phyloP scores from a whole-genome alignment of 768 basidiomycete species.

The Boletus vermiculosoides region DNA sequence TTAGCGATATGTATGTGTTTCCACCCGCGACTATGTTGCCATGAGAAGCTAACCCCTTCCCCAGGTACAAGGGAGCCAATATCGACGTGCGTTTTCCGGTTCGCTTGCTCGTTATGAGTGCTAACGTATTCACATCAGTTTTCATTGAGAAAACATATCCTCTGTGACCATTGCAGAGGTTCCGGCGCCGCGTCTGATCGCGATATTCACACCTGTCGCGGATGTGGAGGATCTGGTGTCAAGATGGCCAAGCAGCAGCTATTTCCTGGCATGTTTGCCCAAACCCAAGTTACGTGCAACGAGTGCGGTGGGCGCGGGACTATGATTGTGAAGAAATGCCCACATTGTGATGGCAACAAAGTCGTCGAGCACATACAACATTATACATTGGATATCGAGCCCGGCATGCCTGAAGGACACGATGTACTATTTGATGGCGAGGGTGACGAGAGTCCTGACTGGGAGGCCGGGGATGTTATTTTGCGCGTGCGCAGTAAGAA shows the following conservation, averaged over 20 bases:
- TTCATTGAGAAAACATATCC: constrained; percentile 84
- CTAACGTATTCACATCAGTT: constrained; percentile 54
- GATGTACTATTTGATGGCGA: constrained; percentile 96
- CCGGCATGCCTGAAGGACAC: constrained; percentile 90
- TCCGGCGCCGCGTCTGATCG: constrained; percentile 87
- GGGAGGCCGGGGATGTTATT: constrained; percentile 93
- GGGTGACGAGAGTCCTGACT: constrained; percentile 93
- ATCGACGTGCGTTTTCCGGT: constrained; percentile 62
- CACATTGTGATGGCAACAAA: constrained; percentile 80
- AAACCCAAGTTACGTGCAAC: constrained; percentile 79
- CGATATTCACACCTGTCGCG: constrained; percentile 84
- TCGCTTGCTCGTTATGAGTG: neutral
- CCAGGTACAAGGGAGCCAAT: constrained; percentile 78
- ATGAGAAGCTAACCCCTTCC: constrained; percentile 5
- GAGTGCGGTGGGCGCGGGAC: constrained; percentile 85
- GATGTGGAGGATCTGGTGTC: constrained; percentile 83
- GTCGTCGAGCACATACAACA: constrained; percentile 77
- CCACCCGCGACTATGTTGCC: neutral
- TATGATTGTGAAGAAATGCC: constrained; percentile 73
- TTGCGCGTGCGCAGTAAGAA: constrained; percentile 79
- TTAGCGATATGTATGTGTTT: constrained; percentile 73
- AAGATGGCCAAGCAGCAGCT: constrained; percentile 86
- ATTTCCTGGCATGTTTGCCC: constrained; percentile 95
- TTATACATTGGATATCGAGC: constrained; percentile 81
- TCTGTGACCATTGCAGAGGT: constrained; percentile 97